Conservation (phyloP, 1,139 yeast species). For the Geotrichum klebahnii region DNA sequence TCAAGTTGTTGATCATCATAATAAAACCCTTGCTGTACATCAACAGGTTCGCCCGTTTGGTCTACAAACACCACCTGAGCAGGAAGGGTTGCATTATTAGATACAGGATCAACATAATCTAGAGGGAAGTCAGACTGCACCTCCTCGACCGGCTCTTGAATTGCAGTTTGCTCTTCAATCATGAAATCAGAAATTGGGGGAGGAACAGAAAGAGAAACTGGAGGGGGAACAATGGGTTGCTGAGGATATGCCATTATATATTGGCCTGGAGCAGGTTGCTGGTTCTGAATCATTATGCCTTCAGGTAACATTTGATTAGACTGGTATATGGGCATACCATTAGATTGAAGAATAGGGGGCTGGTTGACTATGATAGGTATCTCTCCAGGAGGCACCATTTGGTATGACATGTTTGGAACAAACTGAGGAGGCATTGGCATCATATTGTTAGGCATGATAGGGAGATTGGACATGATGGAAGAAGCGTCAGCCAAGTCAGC, state of each 20-base stretch:
- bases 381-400: slow-evolving; percentile 1
- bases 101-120: slow-evolving; percentile 29
- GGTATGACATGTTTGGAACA: slow-evolving; percentile 3
- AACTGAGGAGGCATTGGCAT: slow-evolving; percentile 16
- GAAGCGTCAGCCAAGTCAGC: slow-evolving; percentile 39
- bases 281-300: not conserved
- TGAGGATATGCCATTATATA: not conserved
- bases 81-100: not conserved
- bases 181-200: not conserved
- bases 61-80: not conserved
- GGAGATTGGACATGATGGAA: slow-evolving; percentile 24
- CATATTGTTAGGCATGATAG: slow-evolving; percentile 14
- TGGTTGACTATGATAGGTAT: slow-evolving; percentile 14
- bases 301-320: not conserved
- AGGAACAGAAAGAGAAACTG: not conserved
- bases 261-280: not conserved
- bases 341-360: slow-evolving; percentile 15
- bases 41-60: not conserved
- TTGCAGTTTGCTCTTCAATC: slow-evolving; percentile 8
- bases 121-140: slow-evolving; percentile 33
- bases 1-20: too few species aligned
- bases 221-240: slow-evolving; percentile 2
- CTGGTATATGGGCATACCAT: slow-evolving; percentile 10
- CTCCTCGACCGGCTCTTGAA: slow-evolving; percentile 2
- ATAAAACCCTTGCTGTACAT: not conserved